A percentile compares a stretch with the other conserved stretches of the same genome.
phyloP scores from a whole-genome alignment of 495 filamentous ascomycete genomes.

The Annulohypoxylon stygium region DNA sequence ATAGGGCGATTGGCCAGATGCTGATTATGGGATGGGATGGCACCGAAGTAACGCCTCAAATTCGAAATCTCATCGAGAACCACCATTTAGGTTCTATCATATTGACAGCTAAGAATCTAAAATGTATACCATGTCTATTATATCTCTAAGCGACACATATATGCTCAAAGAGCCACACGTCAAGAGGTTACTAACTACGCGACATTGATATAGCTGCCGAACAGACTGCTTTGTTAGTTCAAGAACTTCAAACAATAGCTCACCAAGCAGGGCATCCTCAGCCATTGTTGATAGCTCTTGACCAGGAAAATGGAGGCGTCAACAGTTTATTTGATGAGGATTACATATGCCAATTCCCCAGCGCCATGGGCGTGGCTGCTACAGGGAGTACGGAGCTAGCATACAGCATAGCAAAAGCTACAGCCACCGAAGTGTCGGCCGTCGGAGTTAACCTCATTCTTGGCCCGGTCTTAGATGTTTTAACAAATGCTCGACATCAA shows the following conservation, averaged over 20 bases:
- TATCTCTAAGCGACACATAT: constrained; percentile 18
- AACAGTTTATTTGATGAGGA: constrained; percentile 94
- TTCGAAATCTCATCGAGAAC: constrained; percentile 84
- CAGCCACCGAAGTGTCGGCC: constrained; percentile 84
- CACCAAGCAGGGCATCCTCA: constrained; percentile 87
- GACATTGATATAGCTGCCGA: constrained; percentile 73
- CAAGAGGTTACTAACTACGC: constrained; percentile 41
- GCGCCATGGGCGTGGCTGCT: constrained; percentile 90
- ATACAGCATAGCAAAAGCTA: constrained; percentile 86
- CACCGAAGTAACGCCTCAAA: constrained; percentile 86
- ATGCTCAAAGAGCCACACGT: constrained; percentile 16
- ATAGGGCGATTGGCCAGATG: constrained; percentile 83
- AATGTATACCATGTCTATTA: constrained; percentile 68
- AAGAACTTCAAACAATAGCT: constrained; percentile 89
- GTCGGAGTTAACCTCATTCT: constrained; percentile 93
- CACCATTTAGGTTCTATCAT: constrained; percentile 88
- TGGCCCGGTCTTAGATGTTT: constrained; percentile 88
- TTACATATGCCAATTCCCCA: constrained; percentile 91
- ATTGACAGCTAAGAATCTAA: constrained; percentile 89
- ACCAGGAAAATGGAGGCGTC: constrained; percentile 95
- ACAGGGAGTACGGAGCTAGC: constrained; percentile 82
- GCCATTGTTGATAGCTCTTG: constrained; percentile 84
- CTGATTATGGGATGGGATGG: constrained; percentile 98
- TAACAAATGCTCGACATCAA: constrained; percentile 89
- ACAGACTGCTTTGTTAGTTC: constrained; percentile 81